A percentile compares a stretch with the other conserved stretches of the same genome.
Evolutionary conservation across 139 green algal genomes (phyloP).

Genomic region (Nannochloris sp.): DNA sequence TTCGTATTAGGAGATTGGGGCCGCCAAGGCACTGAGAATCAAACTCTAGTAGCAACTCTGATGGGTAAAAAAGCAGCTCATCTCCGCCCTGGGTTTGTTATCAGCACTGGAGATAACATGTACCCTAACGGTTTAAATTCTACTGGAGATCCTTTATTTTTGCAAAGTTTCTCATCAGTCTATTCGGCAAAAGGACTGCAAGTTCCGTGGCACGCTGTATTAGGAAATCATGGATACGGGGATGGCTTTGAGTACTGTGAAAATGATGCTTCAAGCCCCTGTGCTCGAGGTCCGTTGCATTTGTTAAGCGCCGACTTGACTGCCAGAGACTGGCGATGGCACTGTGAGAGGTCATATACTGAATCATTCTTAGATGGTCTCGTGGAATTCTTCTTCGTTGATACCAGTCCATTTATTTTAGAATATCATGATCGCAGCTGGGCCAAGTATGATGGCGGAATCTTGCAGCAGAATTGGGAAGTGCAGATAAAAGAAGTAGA

Average conservation of each 20-base stretch:
- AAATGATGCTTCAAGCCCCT: slow-evolving; percentile 9
- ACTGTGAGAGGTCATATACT: slow-evolving; percentile 31
- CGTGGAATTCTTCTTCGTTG: slow-evolving; percentile 63
- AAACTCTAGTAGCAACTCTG: slow-evolving; percentile 37
- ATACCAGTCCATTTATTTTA: slow-evolving; percentile 50
- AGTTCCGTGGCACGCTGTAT: slow-evolving; percentile 56
- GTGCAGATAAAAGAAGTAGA: slow-evolving; percentile 25
- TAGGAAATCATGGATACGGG: slow-evolving; percentile 41
- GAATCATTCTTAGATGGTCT: slow-evolving; percentile 5
- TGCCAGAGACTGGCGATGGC: slow-evolving; percentile 35
- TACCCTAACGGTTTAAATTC: slow-evolving; percentile 21
- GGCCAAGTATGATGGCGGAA: slow-evolving; percentile 38
- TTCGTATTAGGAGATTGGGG: slow-evolving; percentile 54
- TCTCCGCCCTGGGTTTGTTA: slow-evolving; percentile 40
- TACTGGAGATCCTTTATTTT: slow-evolving; percentile 8
- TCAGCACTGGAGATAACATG: slow-evolving; percentile 60
- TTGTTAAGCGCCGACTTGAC: slow-evolving; percentile 14
- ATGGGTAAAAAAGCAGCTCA: slow-evolving; percentile 39
- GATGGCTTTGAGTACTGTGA: slow-evolving; percentile 5
- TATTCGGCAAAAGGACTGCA: slow-evolving; percentile 1
- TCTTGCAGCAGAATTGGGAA: slow-evolving; percentile 32
- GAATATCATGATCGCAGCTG: slow-evolving; percentile 28
- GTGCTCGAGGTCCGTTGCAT: slow-evolving; percentile 36
- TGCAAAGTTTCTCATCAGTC: not conserved
- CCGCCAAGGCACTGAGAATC: slow-evolving; percentile 37